phyloP scores from a whole-genome alignment of 345 rosid genomes.

The Eucalyptus leucophloia region DNA sequence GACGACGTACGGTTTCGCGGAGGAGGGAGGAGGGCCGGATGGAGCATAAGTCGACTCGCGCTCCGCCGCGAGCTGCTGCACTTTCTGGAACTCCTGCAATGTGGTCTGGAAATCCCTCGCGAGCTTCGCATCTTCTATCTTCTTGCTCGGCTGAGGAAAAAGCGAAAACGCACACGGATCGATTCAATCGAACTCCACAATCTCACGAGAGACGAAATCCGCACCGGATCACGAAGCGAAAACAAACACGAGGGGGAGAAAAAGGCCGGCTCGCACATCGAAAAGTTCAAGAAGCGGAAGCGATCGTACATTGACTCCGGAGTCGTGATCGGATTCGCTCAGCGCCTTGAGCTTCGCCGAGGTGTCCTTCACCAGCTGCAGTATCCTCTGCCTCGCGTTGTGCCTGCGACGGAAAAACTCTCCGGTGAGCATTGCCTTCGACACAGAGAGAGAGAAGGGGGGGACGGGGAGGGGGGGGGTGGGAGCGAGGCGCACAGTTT shows the following conservation, averaged over 20 bases:
- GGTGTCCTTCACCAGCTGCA: slow-evolving; percentile 54
- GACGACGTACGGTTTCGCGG: slow-evolving; percentile 9
- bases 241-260: not conserved
- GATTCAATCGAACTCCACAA: not conserved
- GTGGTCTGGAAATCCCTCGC: slow-evolving; percentile 54
- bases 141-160: slow-evolving; percentile 30
- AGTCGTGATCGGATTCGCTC: slow-evolving; percentile 38
- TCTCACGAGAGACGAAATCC: not conserved
- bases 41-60: slow-evolving; percentile 56
- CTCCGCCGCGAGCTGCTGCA: slow-evolving; percentile 56
- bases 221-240: not conserved
- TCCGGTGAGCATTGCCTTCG: not conserved
- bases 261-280: not conserved
- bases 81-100: slow-evolving; percentile 56
- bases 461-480: not conserved
- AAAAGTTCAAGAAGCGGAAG: not conserved
- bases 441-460: not conserved
- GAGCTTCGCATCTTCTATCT: slow-evolving; percentile 58
- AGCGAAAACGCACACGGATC: not conserved
- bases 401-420: slow-evolving; percentile 16
- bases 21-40: slow-evolving; percentile 18
- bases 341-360: slow-evolving; percentile 48
- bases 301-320: slow-evolving; percentile 16
- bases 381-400: slow-evolving; percentile 41
- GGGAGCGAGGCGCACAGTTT: slow-evolving; percentile 14